A percentile compares a stretch with the other conserved stretches of the same genome.
These are phyloP conservation scores for Capsicum chinense DNA, from an alignment of 257 asterid genomes.

Conservation along the genomic window DNA sequence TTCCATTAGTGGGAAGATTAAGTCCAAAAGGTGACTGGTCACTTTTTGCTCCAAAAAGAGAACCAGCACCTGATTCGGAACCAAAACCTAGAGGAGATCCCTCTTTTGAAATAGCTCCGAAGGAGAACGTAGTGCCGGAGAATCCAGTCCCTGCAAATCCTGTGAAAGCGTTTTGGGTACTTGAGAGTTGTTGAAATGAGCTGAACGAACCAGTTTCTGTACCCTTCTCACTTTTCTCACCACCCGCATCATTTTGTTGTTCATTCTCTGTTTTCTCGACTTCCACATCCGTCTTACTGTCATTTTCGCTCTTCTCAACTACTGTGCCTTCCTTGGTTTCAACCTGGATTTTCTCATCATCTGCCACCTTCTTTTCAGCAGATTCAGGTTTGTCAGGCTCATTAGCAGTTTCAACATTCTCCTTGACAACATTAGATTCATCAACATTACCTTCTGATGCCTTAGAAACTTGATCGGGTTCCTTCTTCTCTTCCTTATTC, in stretches of 20 bases:
- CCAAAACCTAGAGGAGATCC: conserved; percentile 40
- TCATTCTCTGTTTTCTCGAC: conserved; percentile 43
- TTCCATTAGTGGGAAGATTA: conserved; percentile 41
- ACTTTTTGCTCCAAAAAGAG: conserved; percentile 23
- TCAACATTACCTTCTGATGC: conserved; percentile 45
- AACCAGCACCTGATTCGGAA: conserved; percentile 11
- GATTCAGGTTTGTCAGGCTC: conserved; percentile 27
- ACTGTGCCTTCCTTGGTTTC: conserved; percentile 37
- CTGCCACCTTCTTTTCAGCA: conserved; percentile 30
- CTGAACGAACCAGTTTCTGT: conserved; percentile 61
- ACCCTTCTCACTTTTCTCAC: conserved; percentile 48
- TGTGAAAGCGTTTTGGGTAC: conserved; percentile 88
- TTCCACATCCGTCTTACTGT: conserved; percentile 41
- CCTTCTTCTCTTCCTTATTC: conserved; percentile 20
- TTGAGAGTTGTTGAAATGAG: conserved; percentile 80
- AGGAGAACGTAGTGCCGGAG: conserved; percentile 72
- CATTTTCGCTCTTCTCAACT: conserved; percentile 41
- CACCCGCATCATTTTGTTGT: conserved; percentile 46
- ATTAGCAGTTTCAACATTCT: conserved; percentile 25
- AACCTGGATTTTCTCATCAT: conserved; percentile 25
- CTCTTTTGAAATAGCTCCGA: conserved; percentile 67
- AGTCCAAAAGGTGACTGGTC: conserved; percentile 22
- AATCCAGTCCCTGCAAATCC: conserved; percentile 92
- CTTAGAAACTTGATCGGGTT: conserved; percentile 36
- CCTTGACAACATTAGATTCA: conserved; percentile 41